Base-by-base conservation (phyloP, 73 alveolate species). In the Paramecium octaurelia region DNA sequence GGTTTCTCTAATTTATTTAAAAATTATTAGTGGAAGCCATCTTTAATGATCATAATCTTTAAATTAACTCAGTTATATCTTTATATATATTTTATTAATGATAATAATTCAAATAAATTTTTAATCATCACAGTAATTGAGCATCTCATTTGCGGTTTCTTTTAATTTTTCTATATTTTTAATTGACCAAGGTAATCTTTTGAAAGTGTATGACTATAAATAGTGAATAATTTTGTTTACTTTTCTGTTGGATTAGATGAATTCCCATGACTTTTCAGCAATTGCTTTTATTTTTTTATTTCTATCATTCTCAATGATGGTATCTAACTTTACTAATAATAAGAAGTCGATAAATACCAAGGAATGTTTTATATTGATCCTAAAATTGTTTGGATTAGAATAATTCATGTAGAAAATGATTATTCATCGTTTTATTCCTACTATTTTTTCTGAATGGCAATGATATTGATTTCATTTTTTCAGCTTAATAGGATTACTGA, bases 361-460 rank as follows among this genome's bases (percentile, higher is more conserved):
- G 46, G 20, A 73, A 73, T 34, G 57, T 73, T 36, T 34, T 36
- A 36, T 73, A 73, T 36, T 73, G 87, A 73, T 73, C 57, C 6
- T 21, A 35, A 73, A 73, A 73, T 34, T 73, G 18, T 18, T 73
- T 36, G 8, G 87, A 73, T 38, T 40, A 16, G 24, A 73, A 73
- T 20, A 73, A 36, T 34, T 73, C 57, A 73, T 16, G 34, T 4
- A 73, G 59, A 38, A 73, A 73, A 36, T 73, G 59, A 21, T 23
- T 36, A 18, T 73, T 73, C 87, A 73, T 73, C 0, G 87, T 73
- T 73, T 73, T 73, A 36, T 36, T 73, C 40, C 38, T 73, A 38
- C 87, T 73, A 73, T 73, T 73, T 43, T 73, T 73, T 38, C 87
- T 73, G 68, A 73, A 73, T 16, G 87, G 87, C 34, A 73, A 40